Conservation (phyloP, 176 grass and related monocot genomes). For the Thinopyrum elongatum region DNA sequence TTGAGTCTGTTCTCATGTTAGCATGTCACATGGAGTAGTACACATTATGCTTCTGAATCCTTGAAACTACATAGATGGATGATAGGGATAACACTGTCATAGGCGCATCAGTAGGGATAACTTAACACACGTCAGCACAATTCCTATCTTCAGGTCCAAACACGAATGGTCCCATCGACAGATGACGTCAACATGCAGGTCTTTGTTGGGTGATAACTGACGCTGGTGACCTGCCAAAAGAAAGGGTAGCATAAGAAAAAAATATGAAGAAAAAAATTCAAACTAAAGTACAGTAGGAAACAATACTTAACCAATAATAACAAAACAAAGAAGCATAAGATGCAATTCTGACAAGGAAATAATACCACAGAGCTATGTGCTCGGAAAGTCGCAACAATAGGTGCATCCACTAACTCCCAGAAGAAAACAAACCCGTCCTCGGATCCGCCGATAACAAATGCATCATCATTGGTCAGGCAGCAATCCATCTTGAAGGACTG, state of each 20-base stretch:
- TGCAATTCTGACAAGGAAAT: slow-evolving; percentile 10
- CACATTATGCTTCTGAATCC: background rate
- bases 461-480: slow-evolving; percentile 90
- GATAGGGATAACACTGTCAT: background rate
- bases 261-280: background rate
- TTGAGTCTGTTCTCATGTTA: background rate
- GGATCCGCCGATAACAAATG: slow-evolving; percentile 82
- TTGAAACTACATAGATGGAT: background rate
- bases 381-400: slow-evolving; percentile 71
- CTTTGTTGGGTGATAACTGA: slow-evolving; percentile 84
- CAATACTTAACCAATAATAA: background rate
- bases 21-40: background rate
- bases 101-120: background rate
- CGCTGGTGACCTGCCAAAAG: slow-evolving; percentile 71
- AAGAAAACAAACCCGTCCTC: slow-evolving; percentile 87
- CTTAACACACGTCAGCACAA: background rate
- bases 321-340: background rate
- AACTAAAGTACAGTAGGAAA: background rate
- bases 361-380: slow-evolving; percentile 94
- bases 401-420: slow-evolving; percentile 91
- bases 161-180: slow-evolving; percentile 78
- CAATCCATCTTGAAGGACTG: slow-evolving; percentile 98
- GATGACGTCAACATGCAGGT: slow-evolving; percentile 92
- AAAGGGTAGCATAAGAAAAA: background rate
- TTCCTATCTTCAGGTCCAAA: slow-evolving; percentile 56